Evolutionary conservation across 2,329 filamentous ascomycete genomes (phyloP).

Genomic region (Pseudogymnoascus sp.): DNA sequence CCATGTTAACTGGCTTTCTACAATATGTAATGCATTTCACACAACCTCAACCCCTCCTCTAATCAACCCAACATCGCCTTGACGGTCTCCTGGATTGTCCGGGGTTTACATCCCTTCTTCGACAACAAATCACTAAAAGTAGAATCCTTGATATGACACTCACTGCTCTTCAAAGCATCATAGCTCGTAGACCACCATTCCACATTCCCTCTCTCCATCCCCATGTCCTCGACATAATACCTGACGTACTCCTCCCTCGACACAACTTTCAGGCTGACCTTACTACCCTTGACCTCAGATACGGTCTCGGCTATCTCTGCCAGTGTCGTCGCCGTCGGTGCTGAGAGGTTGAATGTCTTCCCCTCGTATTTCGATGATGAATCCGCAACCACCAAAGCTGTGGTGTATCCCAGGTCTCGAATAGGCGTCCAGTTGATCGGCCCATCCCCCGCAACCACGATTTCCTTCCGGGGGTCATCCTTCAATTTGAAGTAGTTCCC

Average conservation of each 20-base stretch:
- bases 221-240: constrained; percentile 18
- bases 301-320: constrained; percentile 19
- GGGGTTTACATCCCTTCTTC: constrained; percentile 13
- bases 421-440: constrained; percentile 22
- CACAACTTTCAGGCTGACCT: constrained; percentile 17
- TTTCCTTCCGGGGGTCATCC: constrained; percentile 18
- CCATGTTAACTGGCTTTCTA: too few species aligned
- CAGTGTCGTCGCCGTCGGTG: constrained; percentile 12
- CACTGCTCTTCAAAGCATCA: constrained; percentile 17
- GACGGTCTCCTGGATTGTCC: constrained; percentile 19
- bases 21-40: neutral
- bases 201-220: constrained; percentile 15
- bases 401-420: constrained; percentile 20
- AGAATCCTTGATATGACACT: constrained; percentile 20
- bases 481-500: constrained; percentile 18
- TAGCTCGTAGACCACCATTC: constrained; percentile 23
- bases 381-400: constrained; percentile 19
- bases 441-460: constrained; percentile 24
- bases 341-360: constrained; percentile 19
- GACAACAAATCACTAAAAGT: constrained; percentile 19
- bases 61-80: constrained; percentile 15
- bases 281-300: constrained; percentile 13
- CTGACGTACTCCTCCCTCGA: constrained; percentile 18
- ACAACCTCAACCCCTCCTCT: neutral
- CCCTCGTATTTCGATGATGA: constrained; percentile 14